Evolutionary conservation across 495 filamentous ascomycete species (phyloP), one percentile per base, ranked within the genome.

Genomic region (Annulohypoxylon bovei): DNA sequence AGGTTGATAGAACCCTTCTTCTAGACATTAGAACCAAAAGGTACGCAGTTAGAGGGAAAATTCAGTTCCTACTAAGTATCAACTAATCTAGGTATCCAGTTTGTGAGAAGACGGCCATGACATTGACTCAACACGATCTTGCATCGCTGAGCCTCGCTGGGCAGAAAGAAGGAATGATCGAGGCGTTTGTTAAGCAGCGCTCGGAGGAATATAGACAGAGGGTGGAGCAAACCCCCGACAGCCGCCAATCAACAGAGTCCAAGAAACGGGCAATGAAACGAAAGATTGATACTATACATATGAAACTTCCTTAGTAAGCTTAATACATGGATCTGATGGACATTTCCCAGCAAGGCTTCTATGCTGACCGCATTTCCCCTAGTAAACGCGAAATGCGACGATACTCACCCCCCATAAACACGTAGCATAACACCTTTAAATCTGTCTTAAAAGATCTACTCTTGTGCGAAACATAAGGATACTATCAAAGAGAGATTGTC

Each of bases 211-310:
- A 49, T 23, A 25, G 22, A 27, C 14, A 14, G 16, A 61, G 47
- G 39, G 5, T 39, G 28, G 35, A 55, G 8, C 22, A 47, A 12
- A 62, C 28, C 11, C n/a, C 28, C 7, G 27, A 57, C 16, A 46
- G 28, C 20, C 32, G 12, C 14, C 23, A 57, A 23, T 49, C 52
- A 28, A 53, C 1, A 6, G 32, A 52, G 27, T 40, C 33, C 18
- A 68, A 55, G 27, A 50, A 27, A 55, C 42, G 6, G n/a, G 22
- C 37, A n/a, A 62, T 62, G 57, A 20, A 62, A 27, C 22, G 8
- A 42, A 49, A 55, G 28, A 62, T 62, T 30, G 42, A 58, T 32
- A 52, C 14, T 20, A 52, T 58, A 12, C 18, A 42, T 11, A 14
- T 27, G 16, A 50, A 20, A 23, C 58, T 37, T 37, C 42, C 27